phyloP scores from a whole-genome alignment of 2,329 filamentous ascomycete genomes.

The Arthrobotrys musiformis region DNA sequence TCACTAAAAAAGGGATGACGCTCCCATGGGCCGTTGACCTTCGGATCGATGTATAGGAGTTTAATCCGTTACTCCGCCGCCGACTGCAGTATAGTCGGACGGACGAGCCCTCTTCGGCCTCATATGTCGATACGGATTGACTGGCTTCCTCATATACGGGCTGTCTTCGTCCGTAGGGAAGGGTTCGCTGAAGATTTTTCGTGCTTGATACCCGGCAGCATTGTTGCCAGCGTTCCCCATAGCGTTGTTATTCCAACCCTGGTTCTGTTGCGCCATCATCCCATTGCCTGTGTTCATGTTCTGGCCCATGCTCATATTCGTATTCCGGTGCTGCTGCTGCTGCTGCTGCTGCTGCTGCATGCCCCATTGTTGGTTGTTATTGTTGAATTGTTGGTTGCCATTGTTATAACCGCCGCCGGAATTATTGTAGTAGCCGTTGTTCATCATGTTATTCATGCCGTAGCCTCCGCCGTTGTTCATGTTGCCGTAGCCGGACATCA shows the following conservation, averaged over 20 bases:
- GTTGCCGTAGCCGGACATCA: constrained; percentile 62
- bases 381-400: constrained; percentile 59
- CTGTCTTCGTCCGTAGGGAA: constrained; percentile 79
- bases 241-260: constrained; percentile 5
- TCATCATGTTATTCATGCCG: constrained; percentile 55
- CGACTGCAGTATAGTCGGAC: constrained; percentile 73
- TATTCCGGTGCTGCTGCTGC: constrained; percentile 40
- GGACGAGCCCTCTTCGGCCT: constrained; percentile 81
- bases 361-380: constrained; percentile 59
- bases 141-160: constrained; percentile 93
- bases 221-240: neutral
- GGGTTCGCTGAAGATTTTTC: constrained; percentile 67
- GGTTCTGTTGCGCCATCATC: constrained; percentile 7
- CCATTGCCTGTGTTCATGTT: constrained; percentile 30
- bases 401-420: constrained; percentile 60
- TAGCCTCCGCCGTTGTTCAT: constrained; percentile 55
- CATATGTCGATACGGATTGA: constrained; percentile 91
- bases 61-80: constrained; percentile 54
- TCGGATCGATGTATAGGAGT: neutral
- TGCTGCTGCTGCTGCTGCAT: constrained; percentile 57
- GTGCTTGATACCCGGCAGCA: constrained; percentile 67
- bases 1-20: neutral
- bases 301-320: constrained; percentile 52
- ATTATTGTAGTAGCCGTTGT: constrained; percentile 60
- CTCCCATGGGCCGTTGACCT: neutral